Percentiles rank a stretch among this genome's conserved stretches.
Conservation (phyloP, 768 basidiomycete genomes). For the Pisolithus albus region DNA sequence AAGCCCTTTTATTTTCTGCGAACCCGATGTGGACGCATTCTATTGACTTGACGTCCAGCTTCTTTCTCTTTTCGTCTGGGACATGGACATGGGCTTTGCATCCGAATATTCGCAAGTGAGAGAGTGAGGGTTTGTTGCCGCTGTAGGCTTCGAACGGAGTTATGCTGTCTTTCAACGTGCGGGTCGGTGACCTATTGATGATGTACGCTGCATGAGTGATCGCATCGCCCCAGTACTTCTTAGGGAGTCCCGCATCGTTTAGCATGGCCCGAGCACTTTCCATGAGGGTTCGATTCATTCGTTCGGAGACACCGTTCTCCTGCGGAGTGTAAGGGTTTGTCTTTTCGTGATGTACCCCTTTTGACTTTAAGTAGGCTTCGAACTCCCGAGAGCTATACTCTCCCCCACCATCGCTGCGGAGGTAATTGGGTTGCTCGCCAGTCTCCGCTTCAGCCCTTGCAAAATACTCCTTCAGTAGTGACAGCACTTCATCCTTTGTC, state of each 20-base stretch:
- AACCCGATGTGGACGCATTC: not conserved
- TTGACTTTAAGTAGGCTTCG: too few species aligned
- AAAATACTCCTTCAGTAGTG: conserved; percentile 10
- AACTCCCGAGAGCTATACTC: too few species aligned
- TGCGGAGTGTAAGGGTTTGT: conserved; percentile 5
- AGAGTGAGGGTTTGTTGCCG: too few species aligned
- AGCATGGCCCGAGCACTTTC: not conserved
- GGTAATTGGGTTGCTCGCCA: not conserved
- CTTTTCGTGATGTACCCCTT: too few species aligned
- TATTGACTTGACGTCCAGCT: not conserved
- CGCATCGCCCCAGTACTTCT: not conserved
- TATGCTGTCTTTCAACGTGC: too few species aligned
- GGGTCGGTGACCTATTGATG: too few species aligned
- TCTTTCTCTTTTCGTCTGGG: too few species aligned
- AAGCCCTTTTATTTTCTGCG: not conserved
- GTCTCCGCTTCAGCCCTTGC: conserved; percentile 6
- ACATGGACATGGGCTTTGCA: too few species aligned
- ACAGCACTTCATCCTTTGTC: conserved; percentile 1
- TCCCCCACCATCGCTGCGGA: too few species aligned
- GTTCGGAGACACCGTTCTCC: conserved; percentile 1
- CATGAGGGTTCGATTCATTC: conserved; percentile 1
- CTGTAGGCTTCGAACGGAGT: too few species aligned
- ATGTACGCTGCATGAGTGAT: too few species aligned
- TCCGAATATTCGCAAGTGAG: too few species aligned
- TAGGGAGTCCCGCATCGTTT: not conserved